Evolutionary conservation across 2,329 filamentous ascomycete genomes (phyloP).

Genomic region (Penicillium concentricum): DNA sequence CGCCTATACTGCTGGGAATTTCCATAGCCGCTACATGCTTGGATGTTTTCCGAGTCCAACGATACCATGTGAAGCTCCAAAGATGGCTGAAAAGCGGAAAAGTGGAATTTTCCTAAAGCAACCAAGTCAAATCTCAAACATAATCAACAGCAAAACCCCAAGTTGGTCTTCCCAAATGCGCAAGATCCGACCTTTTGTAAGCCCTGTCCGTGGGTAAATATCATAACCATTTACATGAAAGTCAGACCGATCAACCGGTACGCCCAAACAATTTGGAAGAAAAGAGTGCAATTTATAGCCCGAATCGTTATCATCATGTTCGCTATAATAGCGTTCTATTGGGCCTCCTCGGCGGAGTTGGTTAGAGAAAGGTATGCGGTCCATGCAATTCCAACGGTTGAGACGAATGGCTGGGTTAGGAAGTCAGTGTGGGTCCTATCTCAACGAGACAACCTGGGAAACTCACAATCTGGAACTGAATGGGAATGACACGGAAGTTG

Average conservation of each 20-base stretch:
- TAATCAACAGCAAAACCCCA: background rate
- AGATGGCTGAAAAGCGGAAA: background rate
- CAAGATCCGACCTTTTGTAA: slow-evolving; percentile 17
- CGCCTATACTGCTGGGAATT: slow-evolving; percentile 23
- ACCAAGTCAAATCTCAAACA: slow-evolving; percentile 4
- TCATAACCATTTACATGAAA: slow-evolving; percentile 16
- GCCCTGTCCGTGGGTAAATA: slow-evolving; percentile 7
- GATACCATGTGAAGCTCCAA: background rate
- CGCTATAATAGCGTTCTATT: slow-evolving; percentile 16
- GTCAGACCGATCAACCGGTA: slow-evolving; percentile 12
- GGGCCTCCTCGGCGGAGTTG: slow-evolving; percentile 76
- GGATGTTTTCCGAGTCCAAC: background rate
- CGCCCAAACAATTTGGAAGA: slow-evolving; percentile 14
- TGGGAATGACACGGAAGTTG: slow-evolving; percentile 93
- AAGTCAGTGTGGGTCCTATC: slow-evolving; percentile 6
- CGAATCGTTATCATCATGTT: slow-evolving; percentile 18
- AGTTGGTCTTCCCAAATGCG: slow-evolving; percentile 8
- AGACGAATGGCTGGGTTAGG: slow-evolving; percentile 77
- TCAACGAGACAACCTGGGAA: background rate
- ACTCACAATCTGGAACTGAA: slow-evolving; percentile 94
- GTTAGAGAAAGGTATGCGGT: slow-evolving; percentile 92
- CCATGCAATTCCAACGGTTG: slow-evolving; percentile 94
- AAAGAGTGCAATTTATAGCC: slow-evolving; percentile 11
- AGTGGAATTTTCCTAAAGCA: background rate
- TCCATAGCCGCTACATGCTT: slow-evolving; percentile 17